Evolutionary conservation across 768 basidiomycete species (phyloP).

Genomic region (Hygrophorus pudorinus): DNA sequence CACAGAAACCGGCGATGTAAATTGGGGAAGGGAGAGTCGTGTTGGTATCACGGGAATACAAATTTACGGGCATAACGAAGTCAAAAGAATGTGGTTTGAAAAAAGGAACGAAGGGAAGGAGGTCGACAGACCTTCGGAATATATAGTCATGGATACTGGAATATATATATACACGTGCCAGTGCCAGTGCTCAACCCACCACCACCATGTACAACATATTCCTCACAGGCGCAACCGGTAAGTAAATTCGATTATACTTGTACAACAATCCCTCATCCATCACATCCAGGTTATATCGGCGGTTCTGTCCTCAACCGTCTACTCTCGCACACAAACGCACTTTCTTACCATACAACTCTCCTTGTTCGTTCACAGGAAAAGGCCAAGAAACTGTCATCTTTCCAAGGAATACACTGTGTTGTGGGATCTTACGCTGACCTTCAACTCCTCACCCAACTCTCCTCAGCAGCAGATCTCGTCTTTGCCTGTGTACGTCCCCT

Average conservation of each 20-base stretch:
- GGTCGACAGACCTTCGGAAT: too few species aligned
- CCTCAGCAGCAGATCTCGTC: conserved; percentile 35
- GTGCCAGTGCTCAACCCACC: neutral
- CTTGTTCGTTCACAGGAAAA: conserved; percentile 36
- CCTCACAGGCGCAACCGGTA: conserved; percentile 4
- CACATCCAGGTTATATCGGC: conserved; percentile 47
- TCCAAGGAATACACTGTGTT: conserved; percentile 25
- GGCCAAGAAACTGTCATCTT: conserved; percentile 20
- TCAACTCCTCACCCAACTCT: conserved; percentile 25
- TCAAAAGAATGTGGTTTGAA: too few species aligned
- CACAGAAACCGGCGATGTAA: conserved; percentile 41
- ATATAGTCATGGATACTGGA: too few species aligned
- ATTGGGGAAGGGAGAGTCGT: conserved; percentile 9
- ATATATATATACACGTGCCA: too few species aligned
- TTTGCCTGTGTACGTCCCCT: conserved; percentile 27
- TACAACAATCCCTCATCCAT: too few species aligned
- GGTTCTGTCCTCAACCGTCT: conserved; percentile 41
- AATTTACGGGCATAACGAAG: too few species aligned
- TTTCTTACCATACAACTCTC: conserved; percentile 32
- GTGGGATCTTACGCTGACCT: conserved; percentile 32
- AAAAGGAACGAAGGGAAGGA: too few species aligned
- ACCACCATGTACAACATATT: conserved; percentile 1
- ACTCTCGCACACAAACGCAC: conserved; percentile 30
- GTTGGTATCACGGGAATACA: neutral
- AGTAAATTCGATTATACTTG: too few species aligned